Base-by-base conservation (phyloP, 768 basidiomycete genomes). In the Lentinula edodes region DNA sequence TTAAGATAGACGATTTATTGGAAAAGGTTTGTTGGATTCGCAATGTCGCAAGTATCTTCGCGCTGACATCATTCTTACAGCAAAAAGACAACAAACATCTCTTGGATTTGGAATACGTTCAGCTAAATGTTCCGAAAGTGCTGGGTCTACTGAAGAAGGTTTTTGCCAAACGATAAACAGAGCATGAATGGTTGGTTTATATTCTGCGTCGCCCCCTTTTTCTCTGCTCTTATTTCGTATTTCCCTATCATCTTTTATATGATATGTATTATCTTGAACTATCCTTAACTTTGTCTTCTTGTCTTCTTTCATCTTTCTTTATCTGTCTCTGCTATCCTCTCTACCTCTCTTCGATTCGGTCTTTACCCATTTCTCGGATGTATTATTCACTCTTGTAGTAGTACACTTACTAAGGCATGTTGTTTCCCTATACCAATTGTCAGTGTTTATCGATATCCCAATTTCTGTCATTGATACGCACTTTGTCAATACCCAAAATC, bases 1-100 rank as follows among this genome's bases (percentile, higher is more conserved):
- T 98, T 58, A 98, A 98, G 79, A 97, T 98, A 67, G 96, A 99
- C 74, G 96, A 99, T 75, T 75, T 98, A 64, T 76, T 98, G 70
- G 96, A 98, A 75, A 98, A 98, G 89, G 95, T 94, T 65, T 34
- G 84, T 53, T 36, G 6, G 6, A 15, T 43, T 46, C 59, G 20
- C 45, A 35, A 20, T 20, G 7, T 38, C 23, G 45, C 54, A 3
- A 50, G 6, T 39, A 52, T 18, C 56, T 28, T 28, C 28, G 28
- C 28, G 28, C 43, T 63, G 38, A 64, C 54, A 39, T 42, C 34
- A 41, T 42, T 32, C 34, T 28, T 60, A 69, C 70, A 98, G 95
- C 96, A 98, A 93, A 97, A 98, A 78, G 96, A 99, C 74, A 95
- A 96, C 77, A 95, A 98, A 69, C 93, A 95, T 69, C 79, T 95